Base-by-base conservation (phyloP, 495 filamentous ascomycete genomes). In the Penicillium canescens region DNA sequence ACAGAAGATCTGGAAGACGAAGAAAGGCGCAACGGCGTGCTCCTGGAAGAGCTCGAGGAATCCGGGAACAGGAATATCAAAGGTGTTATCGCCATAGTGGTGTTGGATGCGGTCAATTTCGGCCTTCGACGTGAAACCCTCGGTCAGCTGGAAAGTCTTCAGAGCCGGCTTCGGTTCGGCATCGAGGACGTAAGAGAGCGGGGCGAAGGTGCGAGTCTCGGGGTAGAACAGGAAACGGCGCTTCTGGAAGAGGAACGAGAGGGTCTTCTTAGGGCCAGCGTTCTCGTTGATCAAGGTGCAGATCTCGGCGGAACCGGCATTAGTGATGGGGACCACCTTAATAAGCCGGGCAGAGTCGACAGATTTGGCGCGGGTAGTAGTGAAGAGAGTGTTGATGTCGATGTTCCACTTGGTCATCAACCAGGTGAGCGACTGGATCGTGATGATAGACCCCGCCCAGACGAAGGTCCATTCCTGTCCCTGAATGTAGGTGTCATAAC, bases 1-100 rank as follows among this genome's bases (percentile, higher is more conserved):
- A 59, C 95, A 98, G 78, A 99, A 99, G 37, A 99, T 78, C 76
- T 99, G 94, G 74, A 99, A 99, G 46, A 99, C 91, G 70, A 99
- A 99, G 81, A 99, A 99, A 11, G 94, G 94, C 28, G 94, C 94
- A 31, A 99, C 94, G 20, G 94, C 93, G 74, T 99, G 94, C 70
- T 99, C 95, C 73, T 94, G 87, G 82, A 96, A 99, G 45, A 99
- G 84, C 74, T 99, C 94, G 34, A 87, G 83, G 57, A 99, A 99
- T 12, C 86, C 90, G 9, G 94, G 94, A 18, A 99, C 93, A 20
- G 94, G 94, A 47, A 99, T 98, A 62, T 99, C 94, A 67, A 98
- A 99, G 16, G 88, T 93, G 70, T 99, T 99, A 51, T 88, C 84
- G 50, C 94, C 94, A 80, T 96, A 99, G 73, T 99, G 91, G 60